These are phyloP conservation scores for Apiosordaria backusii DNA, from an alignment of 495 filamentous ascomycete species.

Conservation along the genomic window DNA sequence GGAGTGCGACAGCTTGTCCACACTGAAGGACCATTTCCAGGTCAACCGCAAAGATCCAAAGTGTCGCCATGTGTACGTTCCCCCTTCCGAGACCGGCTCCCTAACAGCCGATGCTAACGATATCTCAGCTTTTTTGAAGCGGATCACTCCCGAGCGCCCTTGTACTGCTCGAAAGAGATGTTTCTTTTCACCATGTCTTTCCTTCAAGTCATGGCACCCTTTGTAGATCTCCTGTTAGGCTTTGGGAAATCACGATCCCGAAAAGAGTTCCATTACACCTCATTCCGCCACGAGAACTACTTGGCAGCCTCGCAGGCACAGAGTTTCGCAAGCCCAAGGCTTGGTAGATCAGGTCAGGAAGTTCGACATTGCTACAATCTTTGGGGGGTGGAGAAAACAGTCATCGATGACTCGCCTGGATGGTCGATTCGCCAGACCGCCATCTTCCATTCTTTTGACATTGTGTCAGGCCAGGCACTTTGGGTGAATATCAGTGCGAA, in stretches of 20 bases:
- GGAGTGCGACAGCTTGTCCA: not conserved
- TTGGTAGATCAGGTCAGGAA: not conserved
- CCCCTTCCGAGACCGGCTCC: not conserved
- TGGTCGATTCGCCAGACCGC: not conserved
- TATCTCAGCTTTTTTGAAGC: not conserved
- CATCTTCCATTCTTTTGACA: not conserved
- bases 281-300: not conserved
- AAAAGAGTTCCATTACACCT: slow-evolving; percentile 2
- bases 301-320: not conserved
- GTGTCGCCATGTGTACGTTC: not conserved
- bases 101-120: too few species aligned
- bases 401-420: not conserved
- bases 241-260: not conserved
- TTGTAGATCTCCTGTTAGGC: not conserved
- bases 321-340: not conserved
- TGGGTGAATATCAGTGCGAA: slow-evolving; percentile 1
- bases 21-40: not conserved
- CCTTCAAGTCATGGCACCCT: not conserved
- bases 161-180: slow-evolving; percentile 3
- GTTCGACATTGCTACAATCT: not conserved
- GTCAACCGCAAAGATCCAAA: not conserved
- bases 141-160: not conserved
- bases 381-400: not conserved
- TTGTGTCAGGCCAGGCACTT: not conserved
- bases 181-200: not conserved